A percentile compares a stretch with the other conserved stretches of the same genome.
Conservation (phyloP, 169 alveolate species). For the Eimeria praecox region DNA sequence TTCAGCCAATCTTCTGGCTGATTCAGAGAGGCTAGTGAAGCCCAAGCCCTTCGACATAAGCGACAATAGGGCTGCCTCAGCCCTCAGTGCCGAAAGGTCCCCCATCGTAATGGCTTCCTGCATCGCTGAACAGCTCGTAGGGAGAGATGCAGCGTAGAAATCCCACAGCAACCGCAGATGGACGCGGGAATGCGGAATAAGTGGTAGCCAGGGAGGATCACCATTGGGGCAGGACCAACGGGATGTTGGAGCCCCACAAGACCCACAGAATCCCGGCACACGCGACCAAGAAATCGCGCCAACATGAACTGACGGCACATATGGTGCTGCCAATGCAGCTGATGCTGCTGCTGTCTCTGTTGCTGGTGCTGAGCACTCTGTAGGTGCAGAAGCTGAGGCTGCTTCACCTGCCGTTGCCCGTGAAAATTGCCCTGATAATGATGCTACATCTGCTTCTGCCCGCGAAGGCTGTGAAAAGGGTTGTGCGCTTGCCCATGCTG, state of each 20-base stretch:
- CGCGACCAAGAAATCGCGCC: slow-evolving; percentile 42
- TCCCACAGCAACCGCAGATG: slow-evolving; percentile 67
- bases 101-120: slow-evolving; percentile 44
- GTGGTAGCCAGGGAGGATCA: slow-evolving; percentile 68
- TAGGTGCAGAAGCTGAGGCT: background rate
- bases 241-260: slow-evolving; percentile 35
- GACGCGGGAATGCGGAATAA: background rate
- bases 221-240: slow-evolving; percentile 11
- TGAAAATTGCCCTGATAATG: background rate
- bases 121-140: slow-evolving; percentile 55
- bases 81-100: slow-evolving; percentile 28
- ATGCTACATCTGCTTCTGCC: background rate
- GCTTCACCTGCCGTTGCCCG: background rate
- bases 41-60: slow-evolving; percentile 38
- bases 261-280: slow-evolving; percentile 44
- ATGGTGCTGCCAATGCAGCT: background rate
- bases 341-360: background rate
- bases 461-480: background rate
- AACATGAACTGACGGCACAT: background rate
- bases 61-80: slow-evolving; percentile 70
- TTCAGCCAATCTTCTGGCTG: slow-evolving; percentile 48
- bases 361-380: background rate
- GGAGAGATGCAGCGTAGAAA: slow-evolving; percentile 60
- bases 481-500: background rate
- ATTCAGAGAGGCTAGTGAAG: slow-evolving; percentile 19